Conservation (phyloP, 371 early-diverging fungal species). For the Lichtheimia corymbifera region DNA sequence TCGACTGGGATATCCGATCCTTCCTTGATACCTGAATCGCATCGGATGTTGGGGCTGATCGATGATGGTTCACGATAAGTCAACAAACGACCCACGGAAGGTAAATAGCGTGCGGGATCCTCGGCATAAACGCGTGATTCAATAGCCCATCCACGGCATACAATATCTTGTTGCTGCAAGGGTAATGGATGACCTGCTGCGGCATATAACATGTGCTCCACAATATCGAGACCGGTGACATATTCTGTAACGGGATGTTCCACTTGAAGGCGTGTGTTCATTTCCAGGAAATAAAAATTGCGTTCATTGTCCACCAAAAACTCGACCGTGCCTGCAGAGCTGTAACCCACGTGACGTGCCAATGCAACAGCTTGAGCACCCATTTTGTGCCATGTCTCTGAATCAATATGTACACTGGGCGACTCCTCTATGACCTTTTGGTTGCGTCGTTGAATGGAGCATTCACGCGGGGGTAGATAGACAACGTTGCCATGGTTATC, state of each 20-base stretch:
- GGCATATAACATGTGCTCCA: slow-evolving; percentile 86
- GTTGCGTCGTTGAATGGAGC: slow-evolving; percentile 89
- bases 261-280: slow-evolving; percentile 90
- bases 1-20: slow-evolving; percentile 84
- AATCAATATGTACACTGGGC: slow-evolving; percentile 70
- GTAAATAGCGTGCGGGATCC: slow-evolving; percentile 84
- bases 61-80: slow-evolving; percentile 33
- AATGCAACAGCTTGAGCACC: slow-evolving; percentile 84
- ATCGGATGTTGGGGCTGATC: slow-evolving; percentile 19
- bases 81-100: slow-evolving; percentile 81
- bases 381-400: slow-evolving; percentile 69
- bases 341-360: slow-evolving; percentile 82
- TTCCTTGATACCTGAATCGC: slow-evolving; percentile 61
- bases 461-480: slow-evolving; percentile 90
- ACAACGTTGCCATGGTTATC: slow-evolving; percentile 76
- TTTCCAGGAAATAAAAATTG: slow-evolving; percentile 86
- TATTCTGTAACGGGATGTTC: slow-evolving; percentile 98
- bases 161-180: slow-evolving; percentile 60
- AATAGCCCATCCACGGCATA: slow-evolving; percentile 79
- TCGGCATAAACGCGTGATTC: slow-evolving; percentile 93
- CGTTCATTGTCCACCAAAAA: slow-evolving; percentile 70
- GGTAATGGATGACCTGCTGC: slow-evolving; percentile 69
- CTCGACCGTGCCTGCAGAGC: slow-evolving; percentile 78
- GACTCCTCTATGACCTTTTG: slow-evolving; percentile 87
- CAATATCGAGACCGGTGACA: slow-evolving; percentile 91